Evolutionary conservation across 108 stramenopile genomes (phyloP).

Genomic region (Skeletonema costatum): DNA sequence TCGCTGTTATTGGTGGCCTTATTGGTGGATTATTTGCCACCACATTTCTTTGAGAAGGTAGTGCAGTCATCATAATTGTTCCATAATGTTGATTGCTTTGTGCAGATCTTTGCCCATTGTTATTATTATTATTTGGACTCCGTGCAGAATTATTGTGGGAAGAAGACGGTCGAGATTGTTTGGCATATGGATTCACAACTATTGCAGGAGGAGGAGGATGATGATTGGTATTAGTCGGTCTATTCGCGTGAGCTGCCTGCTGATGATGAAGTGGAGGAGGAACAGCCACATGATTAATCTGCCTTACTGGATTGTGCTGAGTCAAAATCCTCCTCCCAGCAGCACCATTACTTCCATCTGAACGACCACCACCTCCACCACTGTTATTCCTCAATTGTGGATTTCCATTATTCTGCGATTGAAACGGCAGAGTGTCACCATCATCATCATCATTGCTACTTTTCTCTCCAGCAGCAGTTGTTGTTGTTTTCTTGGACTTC

Average conservation of each 20-base stretch:
- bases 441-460: background rate
- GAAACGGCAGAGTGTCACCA: background rate
- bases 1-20: background rate
- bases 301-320: background rate
- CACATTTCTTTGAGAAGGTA: background rate
- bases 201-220: background rate
- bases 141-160: background rate
- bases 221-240: background rate
- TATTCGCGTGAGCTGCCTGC: background rate
- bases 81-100: background rate
- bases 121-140: constrained; percentile 13
- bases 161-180: background rate
- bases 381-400: background rate
- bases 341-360: background rate
- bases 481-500: background rate
- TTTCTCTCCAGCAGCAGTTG: background rate
- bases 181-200: constrained; percentile 2
- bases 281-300: background rate
- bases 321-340: background rate
- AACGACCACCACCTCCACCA: background rate
- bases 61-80: background rate
- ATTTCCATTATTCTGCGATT: background rate
- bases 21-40: background rate
- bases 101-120: background rate
- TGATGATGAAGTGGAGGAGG: too few relatives aligned